These are phyloP conservation scores for Hanseniaspora jakobsenii DNA, from an alignment of 805 yeast species.

Conservation along the genomic window DNA sequence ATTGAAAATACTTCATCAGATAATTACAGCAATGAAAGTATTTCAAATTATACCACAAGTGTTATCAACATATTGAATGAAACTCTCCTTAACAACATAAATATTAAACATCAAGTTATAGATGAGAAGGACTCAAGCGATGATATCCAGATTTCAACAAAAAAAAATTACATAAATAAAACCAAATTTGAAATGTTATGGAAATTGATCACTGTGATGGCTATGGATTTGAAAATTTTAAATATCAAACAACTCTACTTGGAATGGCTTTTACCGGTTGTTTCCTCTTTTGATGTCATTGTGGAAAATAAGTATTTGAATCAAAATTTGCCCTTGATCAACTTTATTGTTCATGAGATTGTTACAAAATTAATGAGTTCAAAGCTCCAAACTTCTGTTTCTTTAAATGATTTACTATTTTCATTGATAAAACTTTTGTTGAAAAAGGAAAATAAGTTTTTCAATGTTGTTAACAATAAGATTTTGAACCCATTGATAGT, in stretches of 20 bases:
- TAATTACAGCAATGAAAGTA: no score
- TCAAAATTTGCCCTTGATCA: slow-evolving; percentile 5
- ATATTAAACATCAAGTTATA: no score
- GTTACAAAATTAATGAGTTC: background rate
- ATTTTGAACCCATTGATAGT: background rate
- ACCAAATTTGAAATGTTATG: background rate
- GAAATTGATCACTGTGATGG: slow-evolving; percentile 1
- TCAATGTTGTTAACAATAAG: background rate
- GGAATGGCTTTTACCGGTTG: slow-evolving; percentile 3
- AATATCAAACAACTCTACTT: background rate
- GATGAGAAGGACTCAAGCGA: background rate
- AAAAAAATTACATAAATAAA: background rate
- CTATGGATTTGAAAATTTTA: background rate
- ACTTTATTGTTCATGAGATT: slow-evolving; percentile 4
- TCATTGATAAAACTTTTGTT: background rate
- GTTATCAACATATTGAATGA: no score
- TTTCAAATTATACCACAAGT: no score
- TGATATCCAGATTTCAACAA: background rate
- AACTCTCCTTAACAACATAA: no score
- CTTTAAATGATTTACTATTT: background rate
- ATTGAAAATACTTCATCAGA: no score
- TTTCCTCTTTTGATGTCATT: background rate
- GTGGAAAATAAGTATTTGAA: background rate
- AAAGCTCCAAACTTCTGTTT: background rate
- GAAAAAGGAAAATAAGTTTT: background rate